Percentiles rank a stretch among this genome's conserved stretches.
phyloP scores from a whole-genome alignment of 1,284 basidiomycete species.

The Phaffia rhodozyma region DNA sequence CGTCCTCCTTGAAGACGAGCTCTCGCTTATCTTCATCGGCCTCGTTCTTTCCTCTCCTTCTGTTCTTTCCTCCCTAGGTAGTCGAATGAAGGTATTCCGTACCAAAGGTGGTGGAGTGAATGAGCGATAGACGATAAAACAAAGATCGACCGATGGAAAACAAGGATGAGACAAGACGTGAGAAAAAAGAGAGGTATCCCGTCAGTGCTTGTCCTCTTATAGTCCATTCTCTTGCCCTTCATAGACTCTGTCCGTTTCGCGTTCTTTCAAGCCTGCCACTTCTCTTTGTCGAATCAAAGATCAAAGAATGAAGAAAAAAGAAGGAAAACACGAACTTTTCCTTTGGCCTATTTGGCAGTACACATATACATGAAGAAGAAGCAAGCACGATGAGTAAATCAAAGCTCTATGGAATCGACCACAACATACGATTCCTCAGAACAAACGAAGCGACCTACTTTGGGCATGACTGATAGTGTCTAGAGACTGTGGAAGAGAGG shows the following conservation, averaged over 20 bases:
- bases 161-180: not conserved
- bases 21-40: constrained; percentile 98
- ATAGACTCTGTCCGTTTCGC: no score
- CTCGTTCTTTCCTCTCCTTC: constrained; percentile 99
- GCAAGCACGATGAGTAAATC: not conserved
- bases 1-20: constrained; percentile 96
- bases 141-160: not conserved
- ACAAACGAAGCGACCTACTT: constrained; percentile 22
- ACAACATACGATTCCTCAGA: not conserved
- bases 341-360: constrained; percentile 26
- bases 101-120: not conserved
- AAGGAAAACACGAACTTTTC: constrained; percentile 27
- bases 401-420: not conserved
- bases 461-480: constrained; percentile 25
- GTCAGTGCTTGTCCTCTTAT: not conserved
- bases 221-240: no score
- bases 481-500: no score
- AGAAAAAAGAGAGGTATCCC: not conserved
- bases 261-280: no score
- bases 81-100: not conserved
- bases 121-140: not conserved
- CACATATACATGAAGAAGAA: not conserved
- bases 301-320: not conserved
- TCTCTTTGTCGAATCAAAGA: not conserved
- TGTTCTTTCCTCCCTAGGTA: constrained; percentile 89